Conservation (phyloP, 2,329 filamentous ascomycete species). For the Microsporum ferrugineum region DNA sequence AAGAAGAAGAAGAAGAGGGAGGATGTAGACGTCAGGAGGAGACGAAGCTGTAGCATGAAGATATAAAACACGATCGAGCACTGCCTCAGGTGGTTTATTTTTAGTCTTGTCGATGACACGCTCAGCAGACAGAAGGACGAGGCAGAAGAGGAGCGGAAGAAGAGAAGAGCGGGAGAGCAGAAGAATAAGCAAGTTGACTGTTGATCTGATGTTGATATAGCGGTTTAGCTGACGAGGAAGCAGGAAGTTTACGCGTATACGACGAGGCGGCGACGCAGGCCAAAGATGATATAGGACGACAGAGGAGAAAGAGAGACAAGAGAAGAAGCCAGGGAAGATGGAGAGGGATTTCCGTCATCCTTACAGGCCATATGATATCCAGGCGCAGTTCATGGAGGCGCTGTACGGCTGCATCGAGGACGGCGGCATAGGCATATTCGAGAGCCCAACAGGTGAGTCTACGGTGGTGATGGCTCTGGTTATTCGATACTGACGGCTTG, state of each 20-base stretch:
- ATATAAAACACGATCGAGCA: not conserved
- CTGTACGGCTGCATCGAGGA: constrained; percentile 69
- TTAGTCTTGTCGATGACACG: not conserved
- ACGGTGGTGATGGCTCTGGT: not conserved
- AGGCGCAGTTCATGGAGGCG: constrained; percentile 74
- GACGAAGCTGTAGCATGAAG: too few relatives aligned
- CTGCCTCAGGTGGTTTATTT: not conserved
- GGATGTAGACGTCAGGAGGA: too few relatives aligned
- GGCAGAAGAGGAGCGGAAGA: not conserved
- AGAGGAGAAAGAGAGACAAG: not conserved
- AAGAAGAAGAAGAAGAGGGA: too few relatives aligned
- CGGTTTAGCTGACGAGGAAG: too few relatives aligned
- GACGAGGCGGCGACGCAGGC: too few relatives aligned
- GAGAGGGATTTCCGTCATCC: constrained; percentile 67
- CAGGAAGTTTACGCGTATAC: too few relatives aligned
- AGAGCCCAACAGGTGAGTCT: constrained; percentile 69
- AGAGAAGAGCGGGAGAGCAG: not conserved
- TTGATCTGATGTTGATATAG: not conserved
- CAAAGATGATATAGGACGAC: not conserved
- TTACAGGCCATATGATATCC: constrained; percentile 76
- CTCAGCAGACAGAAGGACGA: not conserved
- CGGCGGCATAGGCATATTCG: constrained; percentile 75
- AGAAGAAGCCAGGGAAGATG: constrained; percentile 16
- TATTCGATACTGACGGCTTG: not conserved
- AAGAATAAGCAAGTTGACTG: not conserved